Evolutionary conservation across 2,329 filamentous ascomycete genomes (phyloP).

Genomic region (Sarocladium kiliense): DNA sequence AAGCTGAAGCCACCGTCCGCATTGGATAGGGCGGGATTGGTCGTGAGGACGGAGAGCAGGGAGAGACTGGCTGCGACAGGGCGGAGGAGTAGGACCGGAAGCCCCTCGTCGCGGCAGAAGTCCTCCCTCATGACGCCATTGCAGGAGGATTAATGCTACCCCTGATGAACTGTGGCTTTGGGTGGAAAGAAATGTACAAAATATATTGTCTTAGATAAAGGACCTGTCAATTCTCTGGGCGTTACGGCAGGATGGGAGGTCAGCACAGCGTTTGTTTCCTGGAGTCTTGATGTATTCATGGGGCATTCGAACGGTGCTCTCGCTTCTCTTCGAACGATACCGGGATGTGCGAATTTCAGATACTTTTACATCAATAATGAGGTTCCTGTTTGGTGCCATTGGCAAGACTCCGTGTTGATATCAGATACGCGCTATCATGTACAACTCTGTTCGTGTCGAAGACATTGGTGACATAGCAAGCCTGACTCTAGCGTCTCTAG

Average conservation of each 20-base stretch:
- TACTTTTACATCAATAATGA: too few species aligned
- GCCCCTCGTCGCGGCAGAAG: constrained; percentile 51
- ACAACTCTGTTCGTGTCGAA: background rate
- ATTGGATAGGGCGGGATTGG: constrained; percentile 66
- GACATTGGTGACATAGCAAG: background rate
- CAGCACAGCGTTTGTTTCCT: background rate
- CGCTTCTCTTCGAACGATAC: too few species aligned
- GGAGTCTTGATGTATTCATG: background rate
- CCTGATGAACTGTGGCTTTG: too few species aligned
- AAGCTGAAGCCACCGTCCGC: constrained; percentile 36
- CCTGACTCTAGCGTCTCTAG: background rate
- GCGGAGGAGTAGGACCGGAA: constrained; percentile 50
- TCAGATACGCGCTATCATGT: background rate
- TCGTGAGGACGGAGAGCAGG: constrained; percentile 78
- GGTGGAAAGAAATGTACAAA: background rate
- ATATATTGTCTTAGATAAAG: background rate
- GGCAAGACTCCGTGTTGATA: background rate
- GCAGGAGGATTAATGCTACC: constrained; percentile 31
- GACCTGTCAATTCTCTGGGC: too few species aligned
- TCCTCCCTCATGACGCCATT: constrained; percentile 50
- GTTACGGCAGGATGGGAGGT: background rate
- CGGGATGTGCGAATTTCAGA: too few species aligned
- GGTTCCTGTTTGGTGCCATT: background rate
- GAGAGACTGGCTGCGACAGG: constrained; percentile 63
- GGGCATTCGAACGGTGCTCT: background rate